phyloP scores from a whole-genome alignment of 331 rosid species.

The Dryas integrifolia region DNA sequence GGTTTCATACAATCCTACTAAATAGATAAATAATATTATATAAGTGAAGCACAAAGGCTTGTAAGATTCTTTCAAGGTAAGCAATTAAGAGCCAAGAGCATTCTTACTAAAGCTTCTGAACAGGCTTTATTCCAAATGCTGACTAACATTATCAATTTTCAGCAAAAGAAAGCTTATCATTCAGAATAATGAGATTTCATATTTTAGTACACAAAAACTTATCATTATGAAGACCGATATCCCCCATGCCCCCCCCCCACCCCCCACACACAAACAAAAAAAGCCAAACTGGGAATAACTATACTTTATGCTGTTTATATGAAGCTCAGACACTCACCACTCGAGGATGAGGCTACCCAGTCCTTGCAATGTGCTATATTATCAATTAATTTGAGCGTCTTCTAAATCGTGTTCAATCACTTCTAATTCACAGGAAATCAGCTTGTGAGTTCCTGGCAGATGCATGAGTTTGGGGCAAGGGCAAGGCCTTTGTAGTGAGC shows the following conservation, averaged over 20 bases:
- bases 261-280: background rate
- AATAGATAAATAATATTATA: background rate
- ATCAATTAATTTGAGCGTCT: conserved; percentile 5
- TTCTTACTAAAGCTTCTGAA: background rate
- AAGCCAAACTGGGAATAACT: background rate
- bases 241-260: background rate
- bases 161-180: background rate
- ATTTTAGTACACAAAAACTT: background rate
- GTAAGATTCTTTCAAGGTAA: background rate
- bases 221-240: background rate
- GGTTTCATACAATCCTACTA: background rate
- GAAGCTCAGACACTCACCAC: background rate
- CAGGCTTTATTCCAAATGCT: background rate
- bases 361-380: background rate
- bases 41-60: background rate
- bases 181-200: background rate
- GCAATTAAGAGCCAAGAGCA: background rate
- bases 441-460: conserved; percentile 37
- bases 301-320: background rate
- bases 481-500: conserved; percentile 54
- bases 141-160: background rate
- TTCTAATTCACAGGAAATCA: conserved; percentile 24
- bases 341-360: background rate
- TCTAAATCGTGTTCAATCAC: conserved; percentile 23
- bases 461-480: conserved; percentile 43